phyloP scores from a whole-genome alignment of 805 yeast species.

The Huiozyma sinensis region DNA sequence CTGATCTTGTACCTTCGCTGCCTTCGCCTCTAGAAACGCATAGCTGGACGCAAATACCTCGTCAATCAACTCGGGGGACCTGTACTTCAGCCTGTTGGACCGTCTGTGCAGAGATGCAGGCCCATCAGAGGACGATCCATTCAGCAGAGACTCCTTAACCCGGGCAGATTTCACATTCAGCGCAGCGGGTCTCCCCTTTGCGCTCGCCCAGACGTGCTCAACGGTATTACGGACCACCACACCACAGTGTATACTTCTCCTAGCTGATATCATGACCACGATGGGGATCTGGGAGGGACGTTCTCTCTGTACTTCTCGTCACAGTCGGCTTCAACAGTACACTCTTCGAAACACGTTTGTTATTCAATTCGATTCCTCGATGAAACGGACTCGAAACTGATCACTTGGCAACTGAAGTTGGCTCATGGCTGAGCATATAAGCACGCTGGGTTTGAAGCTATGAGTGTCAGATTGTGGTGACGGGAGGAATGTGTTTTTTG shows the following conservation, averaged over 20 bases:
- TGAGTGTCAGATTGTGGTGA: too few relatives aligned
- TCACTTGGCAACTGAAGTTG: too few relatives aligned
- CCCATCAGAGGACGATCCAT: constrained; percentile 15
- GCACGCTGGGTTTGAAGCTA: too few relatives aligned
- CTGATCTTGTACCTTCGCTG: constrained; percentile 30
- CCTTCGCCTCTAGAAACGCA: constrained; percentile 40
- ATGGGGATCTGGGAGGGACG: not conserved
- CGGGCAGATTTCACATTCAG: constrained; percentile 19
- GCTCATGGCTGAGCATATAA: too few relatives aligned
- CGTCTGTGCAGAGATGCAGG: constrained; percentile 28
- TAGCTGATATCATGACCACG: too few relatives aligned
- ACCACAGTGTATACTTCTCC: too few relatives aligned
- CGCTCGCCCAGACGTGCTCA: constrained; percentile 24
- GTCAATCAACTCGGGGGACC: constrained; percentile 57
- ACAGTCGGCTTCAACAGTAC: too few relatives aligned
- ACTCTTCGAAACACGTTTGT: too few relatives aligned
- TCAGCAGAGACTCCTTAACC: constrained; percentile 25
- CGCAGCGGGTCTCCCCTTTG: constrained; percentile 17
- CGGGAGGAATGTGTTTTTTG: too few relatives aligned
- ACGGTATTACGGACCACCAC: not conserved
- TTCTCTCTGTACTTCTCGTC: too few relatives aligned
- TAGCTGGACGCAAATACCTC: constrained; percentile 66
- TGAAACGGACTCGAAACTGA: too few relatives aligned
- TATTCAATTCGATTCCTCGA: too few relatives aligned
- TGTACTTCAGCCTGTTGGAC: constrained; percentile 47